Evolutionary conservation across 2,329 filamentous ascomycete species (phyloP), one percentile per base, ranked within the genome.

Genomic region (Hymenoscyphus linearis): DNA sequence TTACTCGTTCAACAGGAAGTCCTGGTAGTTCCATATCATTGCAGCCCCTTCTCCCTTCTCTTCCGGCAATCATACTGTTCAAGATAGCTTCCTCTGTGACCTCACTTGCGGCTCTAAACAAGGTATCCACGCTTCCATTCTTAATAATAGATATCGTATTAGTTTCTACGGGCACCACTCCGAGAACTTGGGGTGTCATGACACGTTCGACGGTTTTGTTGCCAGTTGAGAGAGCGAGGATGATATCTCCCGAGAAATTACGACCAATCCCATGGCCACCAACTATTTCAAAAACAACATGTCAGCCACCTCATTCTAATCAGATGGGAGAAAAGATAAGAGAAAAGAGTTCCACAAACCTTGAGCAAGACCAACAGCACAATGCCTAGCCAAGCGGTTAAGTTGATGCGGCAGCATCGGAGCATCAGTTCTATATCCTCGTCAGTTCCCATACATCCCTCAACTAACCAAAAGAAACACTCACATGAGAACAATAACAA

Each of bases 61-160:
- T 84, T 75, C 82, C 85, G 63, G 79, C 85, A 59, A 71, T 62
- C 9, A 88, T 72, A 0, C 81, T 79, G 69, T 89, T 89, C 64
- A 86, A 82, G 59, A 89, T 86, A 1, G 84, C 80, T 72, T 89
- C 86, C 67, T 89, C 85, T 0, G 83, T 83, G 0, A 81, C 82
- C 68, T 89, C 85, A 0, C 83, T 82, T 2, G 78, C 80, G 1
- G 84, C 85, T 69, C 86, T 80, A 61, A 89, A 85, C 61, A 87
- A 71, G 0, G 79, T 78, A 65, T 87, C 85, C 62, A 88, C 85
- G 3, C 80, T 83, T 57, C 79, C 74, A 66, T 87, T 84, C 65
- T 86, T 81, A 2, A 85, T 73, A 53, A 82, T 75, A 36, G 81
- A 74, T 0, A 82, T 74, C 0, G 69, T 74, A 40, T 84, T 76